phyloP scores from a whole-genome alignment of 2,329 filamentous ascomycete species.

The Fusarium scirpi region DNA sequence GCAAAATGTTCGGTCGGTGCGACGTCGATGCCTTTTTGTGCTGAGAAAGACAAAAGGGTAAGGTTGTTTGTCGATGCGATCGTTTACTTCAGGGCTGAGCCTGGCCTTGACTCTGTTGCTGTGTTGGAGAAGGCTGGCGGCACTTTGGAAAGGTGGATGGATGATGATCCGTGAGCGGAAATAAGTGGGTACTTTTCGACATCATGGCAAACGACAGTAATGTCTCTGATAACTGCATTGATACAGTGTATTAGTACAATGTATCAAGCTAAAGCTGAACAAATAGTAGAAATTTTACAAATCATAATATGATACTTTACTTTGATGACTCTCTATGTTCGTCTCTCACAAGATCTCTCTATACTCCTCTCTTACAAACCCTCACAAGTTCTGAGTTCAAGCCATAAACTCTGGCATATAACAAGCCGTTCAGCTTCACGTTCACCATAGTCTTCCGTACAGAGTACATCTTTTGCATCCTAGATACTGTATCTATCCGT shows the following conservation, averaged over 20 bases:
- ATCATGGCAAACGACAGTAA: constrained; percentile 48
- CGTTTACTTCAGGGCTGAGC: constrained; percentile 33
- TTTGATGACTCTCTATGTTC: background rate
- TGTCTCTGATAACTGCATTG: background rate
- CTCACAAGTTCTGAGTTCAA: background rate
- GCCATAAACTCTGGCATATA: background rate
- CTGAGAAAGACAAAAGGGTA: constrained; percentile 41
- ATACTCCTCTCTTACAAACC: background rate
- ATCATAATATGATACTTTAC: background rate
- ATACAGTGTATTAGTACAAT: background rate
- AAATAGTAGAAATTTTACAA: background rate
- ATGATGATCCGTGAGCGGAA: constrained; percentile 49
- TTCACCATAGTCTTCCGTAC: background rate
- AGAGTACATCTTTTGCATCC: background rate
- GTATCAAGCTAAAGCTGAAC: constrained; percentile 35
- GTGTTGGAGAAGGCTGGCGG: constrained; percentile 48
- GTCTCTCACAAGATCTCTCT: background rate
- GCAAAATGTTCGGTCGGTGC: constrained; percentile 31
- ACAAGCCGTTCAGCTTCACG: background rate
- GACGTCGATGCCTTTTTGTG: constrained; percentile 40
- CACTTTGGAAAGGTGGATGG: constrained; percentile 35
- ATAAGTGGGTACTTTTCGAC: constrained; percentile 57
- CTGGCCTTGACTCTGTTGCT: constrained; percentile 39
- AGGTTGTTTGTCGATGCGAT: constrained; percentile 39
- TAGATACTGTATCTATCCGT: background rate